These are phyloP conservation scores for Globisporangium uncinulatum DNA, from an alignment of 352 stramenopile genomes.

Conservation along the genomic window DNA sequence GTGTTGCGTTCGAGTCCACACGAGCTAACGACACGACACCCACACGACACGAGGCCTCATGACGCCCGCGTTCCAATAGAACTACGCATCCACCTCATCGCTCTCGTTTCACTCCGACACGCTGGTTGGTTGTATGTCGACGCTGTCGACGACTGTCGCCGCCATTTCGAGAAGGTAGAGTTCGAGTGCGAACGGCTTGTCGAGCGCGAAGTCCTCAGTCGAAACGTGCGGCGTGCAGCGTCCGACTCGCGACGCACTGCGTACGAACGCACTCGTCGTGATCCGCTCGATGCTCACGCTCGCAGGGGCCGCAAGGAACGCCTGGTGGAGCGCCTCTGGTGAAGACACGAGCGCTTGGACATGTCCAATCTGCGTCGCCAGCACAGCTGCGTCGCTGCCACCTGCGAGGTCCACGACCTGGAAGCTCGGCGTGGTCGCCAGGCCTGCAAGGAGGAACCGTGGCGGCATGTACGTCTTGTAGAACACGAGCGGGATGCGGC, in stretches of 20 bases:
- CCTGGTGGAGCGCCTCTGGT: conserved; percentile 1
- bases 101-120: neutral
- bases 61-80: conserved; percentile 1
- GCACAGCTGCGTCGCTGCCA: conserved; percentile 6
- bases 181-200: conserved; percentile 36
- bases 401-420: conserved; percentile 51
- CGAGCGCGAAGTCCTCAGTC: conserved; percentile 47
- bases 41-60: neutral
- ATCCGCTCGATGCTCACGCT: conserved; percentile 29
- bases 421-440: conserved; percentile 18
- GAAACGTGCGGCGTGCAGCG: conserved; percentile 49
- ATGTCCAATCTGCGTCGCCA: conserved; percentile 9
- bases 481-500: conserved; percentile 41
- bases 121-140: neutral
- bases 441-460: conserved; percentile 53
- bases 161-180: conserved; percentile 24
- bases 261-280: conserved; percentile 7
- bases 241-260: conserved; percentile 18
- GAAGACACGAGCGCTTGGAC: neutral
- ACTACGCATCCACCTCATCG: neutral
- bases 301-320: conserved; percentile 36
- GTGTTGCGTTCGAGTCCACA: neutral
- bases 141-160: neutral
- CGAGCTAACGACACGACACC: neutral
- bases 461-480: conserved; percentile 80